phyloP scores from a whole-genome alignment of 169 alveolate species.

The Condylostoma magnum region DNA sequence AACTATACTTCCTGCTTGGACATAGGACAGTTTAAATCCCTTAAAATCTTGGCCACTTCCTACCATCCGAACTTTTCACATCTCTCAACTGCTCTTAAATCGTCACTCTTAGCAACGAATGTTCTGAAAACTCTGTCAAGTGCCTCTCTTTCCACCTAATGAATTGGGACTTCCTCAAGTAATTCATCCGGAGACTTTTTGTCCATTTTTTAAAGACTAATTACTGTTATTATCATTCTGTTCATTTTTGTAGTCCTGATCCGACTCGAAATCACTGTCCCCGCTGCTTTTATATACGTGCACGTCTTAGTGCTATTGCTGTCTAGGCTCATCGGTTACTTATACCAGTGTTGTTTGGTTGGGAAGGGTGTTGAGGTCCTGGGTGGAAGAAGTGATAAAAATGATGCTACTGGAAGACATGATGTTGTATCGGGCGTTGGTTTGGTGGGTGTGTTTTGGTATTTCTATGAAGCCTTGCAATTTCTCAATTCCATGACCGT shows the following conservation, averaged over 20 bases:
- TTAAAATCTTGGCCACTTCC: constrained; percentile 18
- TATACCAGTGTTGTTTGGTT: no score
- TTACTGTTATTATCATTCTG: no score
- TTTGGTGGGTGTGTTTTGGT: constrained; percentile 20
- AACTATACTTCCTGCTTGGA: constrained; percentile 67
- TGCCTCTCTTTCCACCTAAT: constrained; percentile 53
- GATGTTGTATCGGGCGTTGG: constrained; percentile 16
- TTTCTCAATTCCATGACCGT: constrained; percentile 1
- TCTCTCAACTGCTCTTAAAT: constrained; percentile 32
- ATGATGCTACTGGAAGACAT: constrained; percentile 8
- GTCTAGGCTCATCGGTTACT: no score
- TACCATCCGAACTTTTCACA: constrained; percentile 34
- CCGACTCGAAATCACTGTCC: no score
- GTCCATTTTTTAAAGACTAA: constrained; percentile 15
- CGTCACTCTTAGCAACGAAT: constrained; percentile 41
- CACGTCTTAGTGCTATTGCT: no score
- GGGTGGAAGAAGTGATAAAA: no score
- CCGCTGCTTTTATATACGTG: no score
- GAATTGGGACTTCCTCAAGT: constrained; percentile 25
- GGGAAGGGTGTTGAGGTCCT: no score
- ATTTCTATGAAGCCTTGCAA: constrained; percentile 20
- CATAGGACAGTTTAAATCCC: constrained; percentile 22
- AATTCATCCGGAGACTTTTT: constrained; percentile 32
- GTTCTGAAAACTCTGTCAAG: constrained; percentile 45
- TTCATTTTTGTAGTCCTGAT: no score